Conservation (phyloP, 768 basidiomycete genomes). For the Lactarius evosmus region DNA sequence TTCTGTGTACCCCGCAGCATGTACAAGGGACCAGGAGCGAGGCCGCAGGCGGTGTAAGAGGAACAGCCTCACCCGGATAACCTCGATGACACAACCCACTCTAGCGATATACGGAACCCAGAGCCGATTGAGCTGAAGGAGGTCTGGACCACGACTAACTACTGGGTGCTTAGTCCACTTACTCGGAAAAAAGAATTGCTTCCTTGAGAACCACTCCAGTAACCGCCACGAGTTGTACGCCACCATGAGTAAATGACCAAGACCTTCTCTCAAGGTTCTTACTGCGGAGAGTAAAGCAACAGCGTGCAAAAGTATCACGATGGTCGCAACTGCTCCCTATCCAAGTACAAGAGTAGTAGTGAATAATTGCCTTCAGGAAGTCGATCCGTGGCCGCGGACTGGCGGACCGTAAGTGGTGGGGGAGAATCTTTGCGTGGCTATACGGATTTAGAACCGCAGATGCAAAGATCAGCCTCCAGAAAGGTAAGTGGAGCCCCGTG, state of each 20-base stretch:
- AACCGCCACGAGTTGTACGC: background rate
- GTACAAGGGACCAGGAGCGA: background rate
- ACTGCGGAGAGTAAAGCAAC: no score
- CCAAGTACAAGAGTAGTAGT: background rate
- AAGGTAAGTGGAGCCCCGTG: background rate
- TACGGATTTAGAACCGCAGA: background rate
- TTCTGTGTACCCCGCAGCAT: background rate
- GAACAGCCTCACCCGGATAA: background rate
- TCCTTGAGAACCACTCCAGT: background rate
- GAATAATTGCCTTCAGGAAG: background rate
- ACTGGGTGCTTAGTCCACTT: background rate
- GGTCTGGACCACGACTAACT: background rate
- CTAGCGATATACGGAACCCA: background rate
- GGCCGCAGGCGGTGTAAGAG: background rate
- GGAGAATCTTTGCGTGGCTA: background rate
- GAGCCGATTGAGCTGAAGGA: background rate
- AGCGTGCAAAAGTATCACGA: background rate
- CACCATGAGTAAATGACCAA: background rate
- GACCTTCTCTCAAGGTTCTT: background rate
- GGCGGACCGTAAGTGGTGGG: background rate
- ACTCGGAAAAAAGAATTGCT: background rate
- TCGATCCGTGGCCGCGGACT: background rate
- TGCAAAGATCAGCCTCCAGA: background rate
- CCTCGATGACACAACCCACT: background rate
- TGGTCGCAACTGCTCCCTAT: background rate